phyloP scores from a whole-genome alignment of 768 basidiomycete genomes.

The Suillus cothurnatus region DNA sequence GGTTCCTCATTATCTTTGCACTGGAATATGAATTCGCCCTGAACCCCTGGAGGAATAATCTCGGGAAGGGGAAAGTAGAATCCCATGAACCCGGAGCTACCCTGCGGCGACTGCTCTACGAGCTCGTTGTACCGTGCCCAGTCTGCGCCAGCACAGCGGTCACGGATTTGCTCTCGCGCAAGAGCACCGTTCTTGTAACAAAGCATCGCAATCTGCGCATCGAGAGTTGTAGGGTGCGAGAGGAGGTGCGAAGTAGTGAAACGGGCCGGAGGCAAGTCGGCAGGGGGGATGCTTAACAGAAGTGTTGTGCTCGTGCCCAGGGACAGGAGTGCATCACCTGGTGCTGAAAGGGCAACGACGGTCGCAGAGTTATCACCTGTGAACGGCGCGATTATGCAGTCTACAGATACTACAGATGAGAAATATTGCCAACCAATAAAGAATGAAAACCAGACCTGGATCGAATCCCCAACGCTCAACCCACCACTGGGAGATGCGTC shows the following conservation, averaged over 20 bases:
- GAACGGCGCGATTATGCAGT: constrained; percentile 80
- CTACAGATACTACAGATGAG: constrained; percentile 33
- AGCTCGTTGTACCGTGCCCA: constrained; percentile 75
- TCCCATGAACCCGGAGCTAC: constrained; percentile 63
- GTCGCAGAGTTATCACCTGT: constrained; percentile 92
- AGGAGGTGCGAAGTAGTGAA: constrained; percentile 77
- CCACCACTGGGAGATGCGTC: constrained; percentile 71
- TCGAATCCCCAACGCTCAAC: constrained; percentile 74
- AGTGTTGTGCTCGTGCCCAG: constrained; percentile 90
- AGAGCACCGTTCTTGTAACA: constrained; percentile 91
- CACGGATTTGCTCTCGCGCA: constrained; percentile 75
- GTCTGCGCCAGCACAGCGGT: constrained; percentile 57
- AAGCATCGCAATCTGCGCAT: constrained; percentile 84
- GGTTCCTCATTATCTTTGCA: constrained; percentile 28
- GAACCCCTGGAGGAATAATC: constrained; percentile 81
- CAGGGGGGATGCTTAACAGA: constrained; percentile 73
- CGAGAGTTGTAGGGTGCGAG: constrained; percentile 63
- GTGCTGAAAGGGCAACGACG: constrained; percentile 69
- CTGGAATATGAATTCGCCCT: constrained; percentile 70
- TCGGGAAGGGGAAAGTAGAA: constrained; percentile 86
- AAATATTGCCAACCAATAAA: not conserved
- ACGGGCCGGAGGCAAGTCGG: constrained; percentile 62
- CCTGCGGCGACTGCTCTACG: constrained; percentile 53
- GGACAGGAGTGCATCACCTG: constrained; percentile 83
- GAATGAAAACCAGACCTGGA: constrained; percentile 44